phyloP scores from a whole-genome alignment of 495 filamentous ascomycete genomes.

The Aspergillus biplanus region DNA sequence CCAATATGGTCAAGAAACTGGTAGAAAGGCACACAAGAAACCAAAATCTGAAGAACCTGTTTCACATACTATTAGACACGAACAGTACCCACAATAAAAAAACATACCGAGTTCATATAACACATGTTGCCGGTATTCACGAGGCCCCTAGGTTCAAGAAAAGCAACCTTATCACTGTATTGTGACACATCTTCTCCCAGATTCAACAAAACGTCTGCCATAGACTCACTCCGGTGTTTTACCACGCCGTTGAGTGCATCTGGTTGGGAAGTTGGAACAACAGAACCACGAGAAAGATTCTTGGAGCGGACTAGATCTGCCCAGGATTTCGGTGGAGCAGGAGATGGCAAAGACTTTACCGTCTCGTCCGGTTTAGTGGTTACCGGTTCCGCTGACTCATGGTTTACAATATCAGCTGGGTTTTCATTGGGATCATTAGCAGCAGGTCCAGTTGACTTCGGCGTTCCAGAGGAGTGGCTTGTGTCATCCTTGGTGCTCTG shows the following conservation, averaged over 20 bases:
- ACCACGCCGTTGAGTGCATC: slow-evolving; percentile 50
- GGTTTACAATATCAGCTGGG: not conserved
- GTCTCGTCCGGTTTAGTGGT: slow-evolving; percentile 32
- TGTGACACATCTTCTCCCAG: slow-evolving; percentile 63
- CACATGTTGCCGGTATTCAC: slow-evolving; percentile 99
- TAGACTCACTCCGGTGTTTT: slow-evolving; percentile 59
- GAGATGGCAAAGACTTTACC: slow-evolving; percentile 42
- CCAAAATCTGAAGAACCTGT: slow-evolving; percentile 88
- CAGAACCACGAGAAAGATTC: slow-evolving; percentile 32
- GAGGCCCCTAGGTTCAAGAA: slow-evolving; percentile 91
- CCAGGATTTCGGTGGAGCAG: slow-evolving; percentile 70
- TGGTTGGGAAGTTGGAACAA: slow-evolving; percentile 28
- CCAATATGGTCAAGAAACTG: slow-evolving; percentile 87
- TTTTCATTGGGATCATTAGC: slow-evolving; percentile 24
- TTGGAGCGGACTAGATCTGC: slow-evolving; percentile 71
- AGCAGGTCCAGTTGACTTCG: slow-evolving; percentile 32
- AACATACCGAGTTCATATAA: slow-evolving; percentile 98
- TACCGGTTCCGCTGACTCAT: slow-evolving; percentile 27
- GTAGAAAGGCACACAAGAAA: slow-evolving; percentile 93
- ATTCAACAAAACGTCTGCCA: slow-evolving; percentile 71
- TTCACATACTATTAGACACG: slow-evolving; percentile 8
- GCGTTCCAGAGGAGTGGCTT: slow-evolving; percentile 43
- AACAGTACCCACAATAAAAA: not conserved
- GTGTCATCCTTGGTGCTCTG: slow-evolving; percentile 47
- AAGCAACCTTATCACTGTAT: slow-evolving; percentile 67